These are phyloP conservation scores for Crithidia sp. DNA, from an alignment of 208 protist species.

Conservation along the genomic window DNA sequence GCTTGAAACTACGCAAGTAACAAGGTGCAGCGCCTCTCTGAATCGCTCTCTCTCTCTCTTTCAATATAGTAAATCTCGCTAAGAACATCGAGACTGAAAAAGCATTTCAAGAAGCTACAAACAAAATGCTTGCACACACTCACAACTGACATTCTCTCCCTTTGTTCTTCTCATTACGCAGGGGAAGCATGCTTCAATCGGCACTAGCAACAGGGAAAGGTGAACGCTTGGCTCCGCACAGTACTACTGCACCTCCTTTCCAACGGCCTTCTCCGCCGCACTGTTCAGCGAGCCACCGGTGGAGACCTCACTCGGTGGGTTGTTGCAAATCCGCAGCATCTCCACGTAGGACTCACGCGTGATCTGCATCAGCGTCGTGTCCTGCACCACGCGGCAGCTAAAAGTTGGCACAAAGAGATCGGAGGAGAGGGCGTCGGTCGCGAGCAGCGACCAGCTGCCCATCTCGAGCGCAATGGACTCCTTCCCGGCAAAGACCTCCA, in stretches of 20 bases:
- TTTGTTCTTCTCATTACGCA: background rate
- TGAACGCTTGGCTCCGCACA: no score
- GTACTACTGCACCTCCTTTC: slow-evolving; percentile 9
- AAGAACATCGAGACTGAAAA: no score
- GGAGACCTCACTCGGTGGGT: slow-evolving; percentile 18
- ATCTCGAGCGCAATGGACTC: slow-evolving; percentile 86
- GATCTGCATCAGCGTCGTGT: slow-evolving; percentile 86
- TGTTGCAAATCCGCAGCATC: slow-evolving; percentile 59
- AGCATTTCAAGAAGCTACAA: no score
- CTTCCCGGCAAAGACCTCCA: slow-evolving; percentile 88
- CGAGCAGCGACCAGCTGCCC: slow-evolving; percentile 85
- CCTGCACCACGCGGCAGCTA: slow-evolving; percentile 89
- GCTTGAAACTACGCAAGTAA: no score
- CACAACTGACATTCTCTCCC: background rate
- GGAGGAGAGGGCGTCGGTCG: slow-evolving; percentile 61
- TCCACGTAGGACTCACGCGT: slow-evolving; percentile 63
- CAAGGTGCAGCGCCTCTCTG: no score
- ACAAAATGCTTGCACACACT: no score
- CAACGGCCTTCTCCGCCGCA: slow-evolving; percentile 8
- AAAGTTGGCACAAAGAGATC: slow-evolving; percentile 81
- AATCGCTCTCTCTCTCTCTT: background rate
- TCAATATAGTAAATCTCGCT: no score
- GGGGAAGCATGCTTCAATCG: background rate
- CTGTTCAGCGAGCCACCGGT: slow-evolving; percentile 12
- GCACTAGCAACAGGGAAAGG: no score